Evolutionary conservation across 2,329 filamentous ascomycete species (phyloP), one percentile per base, ranked within the genome.

Genomic region (Plectosphaerella cucumerina): DNA sequence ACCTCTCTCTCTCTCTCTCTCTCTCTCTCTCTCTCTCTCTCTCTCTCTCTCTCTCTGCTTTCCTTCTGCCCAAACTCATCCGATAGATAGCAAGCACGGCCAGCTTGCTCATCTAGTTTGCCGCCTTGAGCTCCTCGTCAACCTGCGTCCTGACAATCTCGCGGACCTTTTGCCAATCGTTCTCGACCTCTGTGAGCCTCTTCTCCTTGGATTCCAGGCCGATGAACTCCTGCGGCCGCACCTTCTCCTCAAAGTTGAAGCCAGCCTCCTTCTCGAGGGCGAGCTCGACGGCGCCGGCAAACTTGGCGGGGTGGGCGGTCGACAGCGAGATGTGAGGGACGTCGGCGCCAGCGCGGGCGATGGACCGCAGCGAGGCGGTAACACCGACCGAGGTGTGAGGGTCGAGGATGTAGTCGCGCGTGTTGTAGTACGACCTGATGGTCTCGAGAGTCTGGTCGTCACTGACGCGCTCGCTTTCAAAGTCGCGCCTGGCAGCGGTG

Each of bases 221-320:
- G 33, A 87, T 72, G 63, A 97, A 94, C 70, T 97, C 89, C 51
- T 80, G 68, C 0, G 93, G 93, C 50, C 95, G 76, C 1, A 97
- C 87, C 56, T 86, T 81, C 55, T 78, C 69, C 39, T 82, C 76
- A 65, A 96, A 96, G 59, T 83, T 78, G 61, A 95, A 97, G 1
- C 79, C 84, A n/a, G 78, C 67, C 64, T 89, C 78, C 9, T 80
- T 80, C 56, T 84, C 80, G 53, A 97, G 75, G 0, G 93, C 91
- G 45, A 87, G 67, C 59, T 92, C 87, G 2, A 99, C 93, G 0
- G 92, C 92, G 31, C 83, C 82, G 0, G 87, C 85, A 64, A 99
- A 99, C 70, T 99, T 99, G 55, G 93, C 94, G 0, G 94, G 93
- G 69, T 99, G 94, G 3, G 94, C 94, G 2, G 94, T 99, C 2